Evolutionary conservation across 2,329 filamentous ascomycete species (phyloP), one percentile per base, ranked within the genome.

Genomic region (Claviceps monticola): DNA sequence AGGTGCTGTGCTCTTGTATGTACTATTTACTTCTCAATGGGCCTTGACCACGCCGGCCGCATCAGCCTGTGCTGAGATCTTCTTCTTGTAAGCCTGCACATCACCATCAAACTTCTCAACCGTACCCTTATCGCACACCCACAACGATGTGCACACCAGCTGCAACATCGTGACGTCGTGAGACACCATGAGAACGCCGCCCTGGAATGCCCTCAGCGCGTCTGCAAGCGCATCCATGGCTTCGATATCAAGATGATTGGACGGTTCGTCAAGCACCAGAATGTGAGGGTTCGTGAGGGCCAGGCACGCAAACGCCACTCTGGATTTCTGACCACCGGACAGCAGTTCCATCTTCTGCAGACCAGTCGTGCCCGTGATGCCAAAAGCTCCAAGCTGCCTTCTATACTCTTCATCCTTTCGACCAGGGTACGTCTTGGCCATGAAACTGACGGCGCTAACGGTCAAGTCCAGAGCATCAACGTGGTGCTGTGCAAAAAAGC

Each of bases 121-220:
- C 1, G 84, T 93, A 9, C 93, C 93, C 54, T 84, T 76, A 66
- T 98, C 93, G 64, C 93, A 98, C 56, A 98, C 91, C 93, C 93
- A 98, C 63, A 98, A 71, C 65, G 84, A 93, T 49, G 76, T 93
- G 70, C 93, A 98, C 39, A 98, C 93, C 50, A 86, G 95, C 74
- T 95, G 89, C 68, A 98, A 68, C 88, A 98, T 96, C 1, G 93
- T 97, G 51, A 98, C 93, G 66, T 98, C 93, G 84, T 98, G 93
- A 63, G 87, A 95, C 53, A 98, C 93, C 89, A 98, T 97, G 61
- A 98, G 74, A 52, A 98, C 90, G 66, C 93, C 93, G 55, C 93
- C 93, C 71, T 95, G 79, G 72, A 97, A 98, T 57, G 83, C 80
- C 59, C 82, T 78, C 59, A 98, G 74, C 16, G 93, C 93, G 34